Base-by-base conservation (phyloP, 768 basidiomycete genomes). In the Mycena chlorophos region DNA sequence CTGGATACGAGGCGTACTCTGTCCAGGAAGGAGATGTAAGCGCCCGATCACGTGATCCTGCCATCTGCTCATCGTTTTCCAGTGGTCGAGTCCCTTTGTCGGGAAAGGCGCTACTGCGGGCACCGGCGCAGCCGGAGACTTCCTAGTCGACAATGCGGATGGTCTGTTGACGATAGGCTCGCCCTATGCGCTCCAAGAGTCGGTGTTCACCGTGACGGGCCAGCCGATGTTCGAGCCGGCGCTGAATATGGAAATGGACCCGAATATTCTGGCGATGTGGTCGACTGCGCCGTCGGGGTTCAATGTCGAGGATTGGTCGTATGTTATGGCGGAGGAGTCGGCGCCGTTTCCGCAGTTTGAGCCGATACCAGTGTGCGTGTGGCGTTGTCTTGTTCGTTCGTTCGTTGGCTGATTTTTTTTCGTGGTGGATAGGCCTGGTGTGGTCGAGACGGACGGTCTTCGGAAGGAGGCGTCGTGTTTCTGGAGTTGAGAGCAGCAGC, bases 251-350 rank as follows among this genome's bases (percentile, higher is more conserved):
- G 42, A 51, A 16, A 23, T 46, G 16, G 30, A 52, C 20, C 3
- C 27, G 5, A 51, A 50, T 13, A 22, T 34, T 34, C 38, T 51
- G 52, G 10, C 28, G 3, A 54, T 55, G 53, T 59, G 58, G 53
- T 52, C 54, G 4, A 55, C 45, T 1, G 43, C 37, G 5, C 45
- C 57, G 3, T 28, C 48, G 1, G 46, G 49, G 5, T 60, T 53
- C 19, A 61, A 52, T 16, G 49, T 49, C 26, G 60, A 61, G 23
- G 52, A 61, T 38, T 61, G 55, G 60, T 57, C 55, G 20, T 47
- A 54, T 31, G 20, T 61, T 13, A 54, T 54, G 49, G 20, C 42
- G 16, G n/a, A 25, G 12, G 34, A 54, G 5, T n/a, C n/a, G n/a
- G n/a, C n/a, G n/a, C n/a, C n/a, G n/a, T n/a, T n/a, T n/a, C n/a